Conservation (phyloP, 176 grass and related monocot genomes). For the Secale cereale region DNA sequence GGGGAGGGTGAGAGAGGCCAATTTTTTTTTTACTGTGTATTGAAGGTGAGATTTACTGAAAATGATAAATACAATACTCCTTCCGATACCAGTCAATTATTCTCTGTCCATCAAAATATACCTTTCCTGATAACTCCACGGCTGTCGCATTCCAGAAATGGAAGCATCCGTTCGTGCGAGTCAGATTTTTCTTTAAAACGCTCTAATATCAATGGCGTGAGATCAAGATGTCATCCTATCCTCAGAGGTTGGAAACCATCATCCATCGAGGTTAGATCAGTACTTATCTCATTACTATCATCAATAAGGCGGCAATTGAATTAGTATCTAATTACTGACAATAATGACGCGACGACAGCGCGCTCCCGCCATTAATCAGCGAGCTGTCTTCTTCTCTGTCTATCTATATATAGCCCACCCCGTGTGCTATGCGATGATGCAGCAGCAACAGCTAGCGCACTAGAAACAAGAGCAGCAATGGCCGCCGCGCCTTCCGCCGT, state of each 20-base stretch:
- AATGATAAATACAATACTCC: too few species aligned
- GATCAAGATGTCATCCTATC: background rate
- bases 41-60: too few species aligned
- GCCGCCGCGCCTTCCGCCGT: background rate
- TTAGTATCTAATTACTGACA: background rate
- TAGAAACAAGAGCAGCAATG: conserved; percentile 10
- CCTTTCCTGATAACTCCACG: background rate
- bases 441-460: background rate
- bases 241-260: too few species aligned
- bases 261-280: too few species aligned
- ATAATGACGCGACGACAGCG: background rate
- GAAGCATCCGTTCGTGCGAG: background rate
- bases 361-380: background rate
- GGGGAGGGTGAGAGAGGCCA: too few species aligned
- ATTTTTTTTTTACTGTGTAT: too few species aligned
- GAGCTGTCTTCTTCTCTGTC: background rate
- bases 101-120: background rate
- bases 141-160: background rate
- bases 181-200: background rate
- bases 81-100: background rate
- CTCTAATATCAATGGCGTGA: background rate
- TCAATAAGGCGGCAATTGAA: background rate
- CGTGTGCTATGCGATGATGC: conserved; percentile 11
- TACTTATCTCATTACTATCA: too few species aligned
- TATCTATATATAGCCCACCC: background rate